Percentiles rank a stretch among this genome's conserved stretches.
Evolutionary conservation across 177 flowering plant species (phyloP).

Genomic region (Tripterygium wilfordii): DNA sequence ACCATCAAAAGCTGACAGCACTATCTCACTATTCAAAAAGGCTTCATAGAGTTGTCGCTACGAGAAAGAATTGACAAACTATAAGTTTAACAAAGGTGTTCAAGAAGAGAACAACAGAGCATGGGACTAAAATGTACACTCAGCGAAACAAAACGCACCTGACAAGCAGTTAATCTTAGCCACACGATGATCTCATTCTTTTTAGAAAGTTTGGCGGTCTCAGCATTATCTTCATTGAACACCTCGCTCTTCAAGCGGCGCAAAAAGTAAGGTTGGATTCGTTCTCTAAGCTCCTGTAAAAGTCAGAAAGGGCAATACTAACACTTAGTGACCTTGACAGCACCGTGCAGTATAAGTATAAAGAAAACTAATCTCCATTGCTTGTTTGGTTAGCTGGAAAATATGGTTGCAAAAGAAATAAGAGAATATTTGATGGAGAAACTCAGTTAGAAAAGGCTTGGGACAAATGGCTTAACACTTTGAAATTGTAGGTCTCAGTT

Average conservation of each 20-base stretch:
- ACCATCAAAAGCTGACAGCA: conserved; percentile 84
- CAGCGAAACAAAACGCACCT: conserved; percentile 39
- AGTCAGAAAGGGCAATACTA: conserved; percentile 2
- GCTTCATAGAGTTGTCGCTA: conserved; percentile 92
- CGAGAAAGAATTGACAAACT: conserved; percentile 10
- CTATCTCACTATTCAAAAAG: conserved; percentile 78
- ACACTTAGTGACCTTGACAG: too few relatives aligned
- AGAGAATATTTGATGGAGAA: too few relatives aligned
- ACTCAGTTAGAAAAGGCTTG: too few relatives aligned
- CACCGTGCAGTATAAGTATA: too few relatives aligned
- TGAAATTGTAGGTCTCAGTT: too few relatives aligned
- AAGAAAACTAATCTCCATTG: too few relatives aligned
- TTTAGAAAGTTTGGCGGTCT: conserved; percentile 55
- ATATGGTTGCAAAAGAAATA: too few relatives aligned
- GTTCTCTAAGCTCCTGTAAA: conserved; percentile 71
- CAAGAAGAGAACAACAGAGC: background rate
- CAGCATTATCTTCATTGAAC: conserved; percentile 41
- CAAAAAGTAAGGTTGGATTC: conserved; percentile 86
- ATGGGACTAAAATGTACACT: background rate
- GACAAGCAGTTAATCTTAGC: conserved; percentile 73
- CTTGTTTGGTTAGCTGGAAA: too few relatives aligned
- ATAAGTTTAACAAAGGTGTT: background rate
- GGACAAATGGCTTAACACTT: too few relatives aligned
- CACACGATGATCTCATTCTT: conserved; percentile 94
- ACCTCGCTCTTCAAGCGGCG: conserved; percentile 93